Evolutionary conservation across 768 basidiomycete genomes (phyloP).

Genomic region (Clavaria fumosa): DNA sequence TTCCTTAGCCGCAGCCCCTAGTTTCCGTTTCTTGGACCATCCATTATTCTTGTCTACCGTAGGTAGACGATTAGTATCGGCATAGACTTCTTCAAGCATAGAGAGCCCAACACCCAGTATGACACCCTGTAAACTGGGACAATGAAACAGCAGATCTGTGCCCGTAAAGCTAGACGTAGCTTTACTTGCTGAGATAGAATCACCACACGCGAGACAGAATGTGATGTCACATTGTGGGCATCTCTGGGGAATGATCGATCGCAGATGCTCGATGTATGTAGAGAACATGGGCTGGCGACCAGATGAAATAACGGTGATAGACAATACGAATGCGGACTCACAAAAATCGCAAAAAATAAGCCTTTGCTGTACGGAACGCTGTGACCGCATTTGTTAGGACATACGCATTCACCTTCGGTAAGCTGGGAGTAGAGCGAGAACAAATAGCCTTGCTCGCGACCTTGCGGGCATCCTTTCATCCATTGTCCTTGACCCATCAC

Average conservation of each 20-base stretch:
- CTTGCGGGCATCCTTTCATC: constrained; percentile 97
- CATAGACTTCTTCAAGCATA: constrained; percentile 66
- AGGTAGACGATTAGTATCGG: constrained; percentile 32
- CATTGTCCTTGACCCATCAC: constrained; percentile 82
- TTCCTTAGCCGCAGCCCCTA: constrained; percentile 11
- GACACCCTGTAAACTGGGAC: constrained; percentile 77
- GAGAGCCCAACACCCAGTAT: constrained; percentile 83
- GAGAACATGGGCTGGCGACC: constrained; percentile 49
- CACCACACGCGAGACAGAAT: constrained; percentile 68
- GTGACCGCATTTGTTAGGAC: constrained; percentile 64
- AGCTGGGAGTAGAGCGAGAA: constrained; percentile 75
- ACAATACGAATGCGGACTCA: constrained; percentile 24
- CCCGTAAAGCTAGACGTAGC: constrained; percentile 28
- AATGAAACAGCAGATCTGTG: constrained; percentile 61
- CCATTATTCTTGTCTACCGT: constrained; percentile 19
- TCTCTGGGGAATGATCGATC: constrained; percentile 35
- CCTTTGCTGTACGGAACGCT: constrained; percentile 44
- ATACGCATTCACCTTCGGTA: constrained; percentile 43
- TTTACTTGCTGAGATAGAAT: constrained; percentile 34
- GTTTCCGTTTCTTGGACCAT: constrained; percentile 33
- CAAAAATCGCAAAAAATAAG: constrained; percentile 74
- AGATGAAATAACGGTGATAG: not conserved
- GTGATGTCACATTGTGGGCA: constrained; percentile 48
- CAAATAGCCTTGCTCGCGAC: constrained; percentile 76
- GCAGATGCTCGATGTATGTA: constrained; percentile 51